phyloP scores from a whole-genome alignment of 2,329 filamentous ascomycete genomes.

The Beauveria bassiana region DNA sequence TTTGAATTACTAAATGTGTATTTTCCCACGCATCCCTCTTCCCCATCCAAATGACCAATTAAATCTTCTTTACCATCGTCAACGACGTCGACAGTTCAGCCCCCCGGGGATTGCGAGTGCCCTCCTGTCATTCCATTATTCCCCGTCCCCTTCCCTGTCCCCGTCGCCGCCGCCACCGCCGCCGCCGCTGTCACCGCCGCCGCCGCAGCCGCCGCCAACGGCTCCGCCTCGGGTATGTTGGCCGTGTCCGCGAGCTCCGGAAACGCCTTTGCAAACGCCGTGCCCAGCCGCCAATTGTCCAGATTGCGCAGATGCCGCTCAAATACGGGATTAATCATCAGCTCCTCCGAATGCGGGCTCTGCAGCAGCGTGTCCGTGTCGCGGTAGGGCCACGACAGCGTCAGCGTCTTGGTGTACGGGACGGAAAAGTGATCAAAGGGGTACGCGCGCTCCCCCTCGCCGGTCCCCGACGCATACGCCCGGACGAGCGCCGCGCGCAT shows the following conservation, averaged over 20 bases:
- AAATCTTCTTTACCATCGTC: not conserved
- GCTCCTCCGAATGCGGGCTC: slow-evolving; percentile 50
- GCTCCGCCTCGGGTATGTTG: slow-evolving; percentile 15
- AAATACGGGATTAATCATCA: slow-evolving; percentile 80
- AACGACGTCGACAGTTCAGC: too few relatives aligned
- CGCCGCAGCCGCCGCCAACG: not conserved
- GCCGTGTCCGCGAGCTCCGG: slow-evolving; percentile 36
- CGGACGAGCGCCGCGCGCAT: slow-evolving; percentile 62
- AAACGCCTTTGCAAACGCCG: slow-evolving; percentile 57
- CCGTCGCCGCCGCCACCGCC: not conserved
- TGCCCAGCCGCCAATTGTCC: slow-evolving; percentile 75
- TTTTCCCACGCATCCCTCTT: too few relatives aligned
- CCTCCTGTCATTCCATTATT: not conserved
- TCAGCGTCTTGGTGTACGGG: slow-evolving; percentile 68
- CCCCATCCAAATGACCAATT: too few relatives aligned
- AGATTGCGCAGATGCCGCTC: slow-evolving; percentile 68
- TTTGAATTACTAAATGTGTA: too few relatives aligned
- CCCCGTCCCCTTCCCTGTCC: not conserved
- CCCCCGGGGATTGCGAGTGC: not conserved
- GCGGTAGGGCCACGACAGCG: slow-evolving; percentile 79
- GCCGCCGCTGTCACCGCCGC: not conserved
- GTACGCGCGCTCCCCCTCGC: slow-evolving; percentile 31
- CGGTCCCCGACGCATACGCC: slow-evolving; percentile 25
- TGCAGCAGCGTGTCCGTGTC: slow-evolving; percentile 60
- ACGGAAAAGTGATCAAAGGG: slow-evolving; percentile 78